Percentiles rank a stretch among this genome's conserved stretches.
phyloP scores from a whole-genome alignment of 2,329 filamentous ascomycete genomes.

The Dichotomopilus funicola region DNA sequence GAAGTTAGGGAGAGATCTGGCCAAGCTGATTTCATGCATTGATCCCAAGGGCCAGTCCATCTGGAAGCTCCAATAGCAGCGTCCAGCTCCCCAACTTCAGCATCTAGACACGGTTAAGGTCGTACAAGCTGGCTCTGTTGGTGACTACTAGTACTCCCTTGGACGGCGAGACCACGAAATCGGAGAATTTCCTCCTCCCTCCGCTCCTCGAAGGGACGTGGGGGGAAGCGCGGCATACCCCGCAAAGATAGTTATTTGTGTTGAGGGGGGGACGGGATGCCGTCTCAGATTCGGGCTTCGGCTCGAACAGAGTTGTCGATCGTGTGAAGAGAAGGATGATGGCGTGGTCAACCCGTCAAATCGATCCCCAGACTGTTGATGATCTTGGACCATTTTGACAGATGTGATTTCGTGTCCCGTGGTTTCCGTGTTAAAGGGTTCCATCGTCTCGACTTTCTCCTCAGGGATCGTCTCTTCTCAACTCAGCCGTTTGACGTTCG shows the following conservation, averaged over 20 bases:
- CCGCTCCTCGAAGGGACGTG: not conserved
- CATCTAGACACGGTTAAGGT: not conserved
- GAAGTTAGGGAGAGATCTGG: not conserved
- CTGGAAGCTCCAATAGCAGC: slow-evolving; percentile 2
- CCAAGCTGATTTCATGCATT: not conserved
- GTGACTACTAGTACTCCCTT: not conserved
- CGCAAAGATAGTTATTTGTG: not conserved
- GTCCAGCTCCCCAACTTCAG: not conserved
- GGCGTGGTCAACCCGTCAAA: too few relatives aligned
- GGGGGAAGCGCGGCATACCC: not conserved
- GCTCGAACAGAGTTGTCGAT: too few relatives aligned
- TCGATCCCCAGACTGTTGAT: too few relatives aligned
- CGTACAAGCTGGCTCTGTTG: not conserved
- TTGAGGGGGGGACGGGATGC: too few relatives aligned
- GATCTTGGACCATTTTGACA: not conserved
- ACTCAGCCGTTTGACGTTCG: not conserved
- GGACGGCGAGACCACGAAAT: not conserved
- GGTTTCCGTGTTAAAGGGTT: not conserved
- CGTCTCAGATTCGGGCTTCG: too few relatives aligned
- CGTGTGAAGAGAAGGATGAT: too few relatives aligned
- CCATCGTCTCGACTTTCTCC: not conserved
- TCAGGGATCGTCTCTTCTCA: not conserved
- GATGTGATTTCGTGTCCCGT: not conserved
- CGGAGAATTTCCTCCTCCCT: not conserved
- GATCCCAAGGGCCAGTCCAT: not conserved